Evolutionary conservation across 1,284 basidiomycete genomes (phyloP).

Genomic region (Melanopsichium pennsylvanicum): DNA sequence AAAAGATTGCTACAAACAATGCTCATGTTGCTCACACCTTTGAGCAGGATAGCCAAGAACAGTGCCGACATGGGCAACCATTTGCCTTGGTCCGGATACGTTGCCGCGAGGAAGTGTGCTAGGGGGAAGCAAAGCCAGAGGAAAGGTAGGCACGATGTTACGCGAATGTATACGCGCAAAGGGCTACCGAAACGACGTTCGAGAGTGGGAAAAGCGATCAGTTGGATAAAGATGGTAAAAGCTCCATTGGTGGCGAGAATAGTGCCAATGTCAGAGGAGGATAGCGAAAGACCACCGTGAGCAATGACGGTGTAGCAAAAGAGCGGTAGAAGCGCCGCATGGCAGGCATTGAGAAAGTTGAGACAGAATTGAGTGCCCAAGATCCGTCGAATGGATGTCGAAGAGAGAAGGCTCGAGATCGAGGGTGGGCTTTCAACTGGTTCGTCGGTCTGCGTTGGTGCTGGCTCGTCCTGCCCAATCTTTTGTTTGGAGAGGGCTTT

Average conservation of each 20-base stretch:
- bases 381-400: constrained; percentile 43
- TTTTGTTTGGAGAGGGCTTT: constrained; percentile 13
- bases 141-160: constrained; percentile 32
- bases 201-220: constrained; percentile 42
- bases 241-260: constrained; percentile 47
- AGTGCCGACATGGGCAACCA: constrained; percentile 10
- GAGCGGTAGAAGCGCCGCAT: constrained; percentile 48
- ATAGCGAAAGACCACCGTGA: constrained; percentile 42
- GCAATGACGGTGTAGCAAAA: constrained; percentile 45
- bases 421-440: constrained; percentile 10
- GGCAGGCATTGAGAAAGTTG: constrained; percentile 49
- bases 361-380: constrained; percentile 40
- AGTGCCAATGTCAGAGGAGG: constrained; percentile 41
- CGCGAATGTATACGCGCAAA: constrained; percentile 20
- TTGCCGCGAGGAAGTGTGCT: constrained; percentile 30
- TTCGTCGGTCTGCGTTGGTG: neutral
- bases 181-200: constrained; percentile 44
- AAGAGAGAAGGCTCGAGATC: constrained; percentile 19
- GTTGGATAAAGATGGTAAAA: constrained; percentile 46
- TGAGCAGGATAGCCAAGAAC: constrained; percentile 18
- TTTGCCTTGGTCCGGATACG: constrained; percentile 9
- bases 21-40: constrained; percentile 42
- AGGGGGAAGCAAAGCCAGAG: constrained; percentile 47
- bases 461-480: too few relatives aligned
- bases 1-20: constrained; percentile 47